Conservation (phyloP, 2,329 filamentous ascomycete species). For the Xylaria digitata region DNA sequence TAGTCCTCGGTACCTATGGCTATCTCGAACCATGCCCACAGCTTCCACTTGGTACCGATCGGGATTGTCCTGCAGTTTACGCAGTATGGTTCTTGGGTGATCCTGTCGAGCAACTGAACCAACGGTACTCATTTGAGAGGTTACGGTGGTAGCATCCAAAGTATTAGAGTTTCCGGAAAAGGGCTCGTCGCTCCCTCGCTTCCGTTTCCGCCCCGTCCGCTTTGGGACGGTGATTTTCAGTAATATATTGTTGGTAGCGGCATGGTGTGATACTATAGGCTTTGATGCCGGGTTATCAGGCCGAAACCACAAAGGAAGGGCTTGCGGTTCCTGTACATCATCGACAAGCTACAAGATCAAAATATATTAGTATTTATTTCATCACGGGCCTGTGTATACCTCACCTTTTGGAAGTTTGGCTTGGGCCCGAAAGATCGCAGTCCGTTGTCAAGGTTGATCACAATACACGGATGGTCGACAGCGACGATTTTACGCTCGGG, state of each 20-base stretch:
- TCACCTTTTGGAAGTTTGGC: conserved; percentile 54
- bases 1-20: conserved; percentile 85
- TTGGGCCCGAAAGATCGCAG: conserved; percentile 55
- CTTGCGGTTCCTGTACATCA: conserved; percentile 54
- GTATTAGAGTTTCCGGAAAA: conserved; percentile 63
- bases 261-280: conserved; percentile 80
- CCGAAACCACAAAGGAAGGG: conserved; percentile 78
- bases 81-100: conserved; percentile 65
- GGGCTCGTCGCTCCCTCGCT: conserved; percentile 77
- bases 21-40: conserved; percentile 79
- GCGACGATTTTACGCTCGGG: conserved; percentile 55
- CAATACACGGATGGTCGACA: conserved; percentile 58
- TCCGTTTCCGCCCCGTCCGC: conserved; percentile 86
- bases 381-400: conserved; percentile 5
- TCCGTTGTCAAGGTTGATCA: conserved; percentile 56
- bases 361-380: conserved; percentile 24
- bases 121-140: conserved; percentile 47
- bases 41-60: conserved; percentile 74
- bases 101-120: conserved; percentile 62
- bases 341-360: conserved; percentile 42
- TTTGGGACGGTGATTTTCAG: conserved; percentile 89
- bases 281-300: conserved; percentile 83
- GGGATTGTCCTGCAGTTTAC: conserved; percentile 76
- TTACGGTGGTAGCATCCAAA: conserved; percentile 41
- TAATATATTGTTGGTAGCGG: conserved; percentile 82